Evolutionary conservation across 177 flowering plant genomes (phyloP), one percentile per base, ranked within the genome.

Genomic region (Vitis hybrid): DNA sequence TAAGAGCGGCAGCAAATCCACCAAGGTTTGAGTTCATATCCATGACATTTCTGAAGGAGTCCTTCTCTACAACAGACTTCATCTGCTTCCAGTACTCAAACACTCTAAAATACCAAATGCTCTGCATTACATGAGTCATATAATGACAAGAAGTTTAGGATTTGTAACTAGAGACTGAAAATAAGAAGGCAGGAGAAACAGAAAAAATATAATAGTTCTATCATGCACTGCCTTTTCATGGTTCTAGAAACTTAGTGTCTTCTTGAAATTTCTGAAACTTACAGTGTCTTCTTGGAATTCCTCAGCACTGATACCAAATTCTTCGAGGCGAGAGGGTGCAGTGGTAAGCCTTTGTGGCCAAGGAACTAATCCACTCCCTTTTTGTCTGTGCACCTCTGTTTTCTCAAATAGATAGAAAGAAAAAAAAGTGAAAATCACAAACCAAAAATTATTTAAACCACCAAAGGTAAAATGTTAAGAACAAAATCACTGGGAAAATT

Each of bases 341-440:
- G 89, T 60, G 17, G 86, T 85, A 49, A 92, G 93, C 86, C 97
- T 86, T 66, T 76, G 82, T 45, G 98, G 98, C 98, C 98, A 92
- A 60, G 96, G 89, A 83, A 76, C 83, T 75, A 92, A 66, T 60
- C 89, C 89, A 69, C 84, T 87, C 49, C 97, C 87, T 79, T 77
- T 91, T 67, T 73, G 86, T 70, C 70, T 81, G 75, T 92, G 92
- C 88, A 88, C 84, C 71, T 77, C 97, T 94, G 83, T 65, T 60
- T 71, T 66, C 51, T 62, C 52, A 64, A 56, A 63, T 15, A n/a
- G 52, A n/a, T 18, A 19, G 45, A 2, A 64, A 30, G 10, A 66
- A 61, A 9, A 51, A 5, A 21, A 57, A 56, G 2, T 18, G 19
- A 65, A 56, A 45, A 70, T 13, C 18, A 40, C 3, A 34, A 34